Evolutionary conservation across 2,329 filamentous ascomycete genomes (phyloP), one percentile per base, ranked within the genome.

Genomic region (Claviceps maximensis): DNA sequence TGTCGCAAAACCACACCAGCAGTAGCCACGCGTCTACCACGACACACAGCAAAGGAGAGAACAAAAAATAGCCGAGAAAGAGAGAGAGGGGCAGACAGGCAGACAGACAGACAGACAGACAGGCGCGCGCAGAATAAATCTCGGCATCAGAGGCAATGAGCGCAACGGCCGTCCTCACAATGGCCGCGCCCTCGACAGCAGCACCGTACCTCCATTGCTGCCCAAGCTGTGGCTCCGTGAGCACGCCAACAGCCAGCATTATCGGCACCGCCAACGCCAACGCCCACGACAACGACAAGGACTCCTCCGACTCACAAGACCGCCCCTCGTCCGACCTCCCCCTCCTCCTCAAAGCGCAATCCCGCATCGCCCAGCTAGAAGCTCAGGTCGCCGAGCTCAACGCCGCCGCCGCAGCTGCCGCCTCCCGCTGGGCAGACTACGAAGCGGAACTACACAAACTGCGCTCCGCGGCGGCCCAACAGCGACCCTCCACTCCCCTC

Each of bases 391-490:
- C 78, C 53, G 68, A 82, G 52, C 75, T 90, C 54, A 87, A 82
- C 65, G 75, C 86, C 59, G 88, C 87, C 67, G 83, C 84, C 53
- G 77, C 82, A 3, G 79, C 81, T 36, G 74, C 74, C 64, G 76
- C 80, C 57, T 77, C 82, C 66, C 78, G 76, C 64, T 83, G 78
- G 77, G 84, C 86, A 62, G 84, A 89, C 71, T 89, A 89, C 74
- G 87, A 91, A 69, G 86, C 89, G 67, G 84, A 89, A 65, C 76
- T 89, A 42, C 74, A 79, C 46, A 72, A 69, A 46, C 73, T 89
- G 52, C 79, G 79, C 58, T 70, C 69, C 38, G 60, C 62, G 36
- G 27, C 45, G 36, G 27, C 45, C 6, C 45, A 10, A 31, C 51
- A 46, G 4, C 40, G 63, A 63, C 58, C 23, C 63, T 60, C 53